These are phyloP conservation scores for Xylaria sp. DNA, from an alignment of 2,329 filamentous ascomycete genomes.

Conservation along the genomic window DNA sequence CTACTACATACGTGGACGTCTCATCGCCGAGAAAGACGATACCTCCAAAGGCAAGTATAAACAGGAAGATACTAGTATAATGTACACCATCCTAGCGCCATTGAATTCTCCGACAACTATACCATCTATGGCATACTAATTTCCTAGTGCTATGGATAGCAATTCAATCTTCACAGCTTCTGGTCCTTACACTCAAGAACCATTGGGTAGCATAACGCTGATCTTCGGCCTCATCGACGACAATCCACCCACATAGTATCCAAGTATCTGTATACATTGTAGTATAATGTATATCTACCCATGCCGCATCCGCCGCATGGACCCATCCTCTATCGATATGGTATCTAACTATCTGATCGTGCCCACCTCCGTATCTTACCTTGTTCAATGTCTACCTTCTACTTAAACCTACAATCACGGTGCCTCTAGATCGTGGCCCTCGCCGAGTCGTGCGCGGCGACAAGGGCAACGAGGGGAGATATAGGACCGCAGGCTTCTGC, in stretches of 20 bases:
- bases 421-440: constrained; percentile 28
- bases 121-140: background rate
- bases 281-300: background rate
- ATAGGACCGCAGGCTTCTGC: background rate
- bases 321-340: background rate
- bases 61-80: too few relatives aligned
- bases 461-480: background rate
- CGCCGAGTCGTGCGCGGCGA: background rate
- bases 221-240: background rate
- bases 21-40: too few relatives aligned
- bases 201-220: too few relatives aligned
- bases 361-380: background rate
- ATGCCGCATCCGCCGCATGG: background rate
- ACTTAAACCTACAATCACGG: constrained; percentile 11
- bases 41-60: too few relatives aligned
- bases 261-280: background rate
- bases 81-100: background rate
- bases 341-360: background rate
- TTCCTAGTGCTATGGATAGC: too few relatives aligned
- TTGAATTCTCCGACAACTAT: background rate
- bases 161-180: too few relatives aligned
- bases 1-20: too few relatives aligned
- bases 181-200: too few relatives aligned
- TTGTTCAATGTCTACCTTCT: constrained; percentile 10
- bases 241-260: background rate